phyloP scores from a whole-genome alignment of 192 early-diverging fungal species.

The Coemansia sp. region DNA sequence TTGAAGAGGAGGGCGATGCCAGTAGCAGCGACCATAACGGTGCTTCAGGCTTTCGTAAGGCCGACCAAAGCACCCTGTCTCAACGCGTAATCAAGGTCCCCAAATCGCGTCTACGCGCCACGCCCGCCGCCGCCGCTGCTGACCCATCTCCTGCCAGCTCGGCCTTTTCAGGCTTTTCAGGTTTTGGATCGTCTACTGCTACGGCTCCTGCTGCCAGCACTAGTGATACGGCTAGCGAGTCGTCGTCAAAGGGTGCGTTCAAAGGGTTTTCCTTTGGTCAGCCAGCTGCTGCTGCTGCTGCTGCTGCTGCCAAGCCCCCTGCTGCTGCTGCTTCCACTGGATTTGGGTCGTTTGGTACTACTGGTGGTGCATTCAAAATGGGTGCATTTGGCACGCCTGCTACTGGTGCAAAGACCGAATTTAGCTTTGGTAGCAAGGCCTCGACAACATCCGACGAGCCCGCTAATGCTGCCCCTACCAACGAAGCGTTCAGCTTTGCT shows the following conservation, averaged over 20 bases:
- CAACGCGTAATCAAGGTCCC: slow-evolving; percentile 45
- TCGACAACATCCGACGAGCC: background rate
- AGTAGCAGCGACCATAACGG: slow-evolving; percentile 2
- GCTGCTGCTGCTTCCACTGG: background rate
- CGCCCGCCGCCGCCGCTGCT: background rate
- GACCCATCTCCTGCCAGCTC: slow-evolving; percentile 2
- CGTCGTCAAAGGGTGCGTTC: slow-evolving; percentile 15
- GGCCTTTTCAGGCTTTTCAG: slow-evolving; percentile 27
- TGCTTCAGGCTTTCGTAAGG: slow-evolving; percentile 19
- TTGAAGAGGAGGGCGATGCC: slow-evolving; percentile 34
- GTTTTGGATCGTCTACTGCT: slow-evolving; percentile 19
- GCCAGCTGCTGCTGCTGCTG: slow-evolving; percentile 2
- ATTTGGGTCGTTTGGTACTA: slow-evolving; percentile 15
- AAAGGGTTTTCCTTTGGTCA: slow-evolving; percentile 43
- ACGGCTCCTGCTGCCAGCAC: background rate
- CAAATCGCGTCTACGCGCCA: slow-evolving; percentile 40
- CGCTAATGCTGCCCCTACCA: background rate
- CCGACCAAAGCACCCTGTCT: slow-evolving; percentile 19
- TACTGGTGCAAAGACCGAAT: background rate
- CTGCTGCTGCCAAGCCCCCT: background rate
- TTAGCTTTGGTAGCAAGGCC: background rate
- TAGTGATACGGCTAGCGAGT: slow-evolving; percentile 2
- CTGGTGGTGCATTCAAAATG: background rate
- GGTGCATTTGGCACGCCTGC: background rate
- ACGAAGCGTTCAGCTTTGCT: background rate